Base-by-base conservation (phyloP, 2,329 filamentous ascomycete genomes). In the Colletotrichum godetiae region DNA sequence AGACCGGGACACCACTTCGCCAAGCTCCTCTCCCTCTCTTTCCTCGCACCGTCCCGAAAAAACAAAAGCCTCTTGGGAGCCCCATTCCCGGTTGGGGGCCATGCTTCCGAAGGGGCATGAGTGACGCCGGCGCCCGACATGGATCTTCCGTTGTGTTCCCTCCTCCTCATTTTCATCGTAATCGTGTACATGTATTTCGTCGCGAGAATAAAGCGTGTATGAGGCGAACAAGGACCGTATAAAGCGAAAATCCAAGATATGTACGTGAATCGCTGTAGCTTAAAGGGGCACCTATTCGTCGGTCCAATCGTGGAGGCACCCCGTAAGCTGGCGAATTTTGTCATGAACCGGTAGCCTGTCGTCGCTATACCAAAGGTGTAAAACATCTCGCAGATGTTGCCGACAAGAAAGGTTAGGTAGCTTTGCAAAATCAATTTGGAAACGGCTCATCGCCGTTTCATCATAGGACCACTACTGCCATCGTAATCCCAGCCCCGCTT, bases 401-500 rank as follows among this genome's bases (percentile, higher is more conserved):
- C 12, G 42, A 22, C 53, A 33, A n/a, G 11, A 24, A 24, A 58
- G 29, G 60, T 56, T 29, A 53, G 42, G 46, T 22, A 49, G 15
- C 27, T 58, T 70, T 59, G 42, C 55, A 29, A 52, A 13, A 58
- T 49, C 67, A 65, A 42, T 37, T 57, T 35, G 33, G 35, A 11
- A 70, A 46, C 57, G 35, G 24, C 59, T 73, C 67, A 76, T 72
- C 71, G 67, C 35, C 75, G 73, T 64, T 78, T 81, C 73, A 74
- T 75, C 69, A 79, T 76, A 33, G 81, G 76, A 61, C 77, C 77
- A 61, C 77, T 76, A 29, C 77, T 77, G 27, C 76, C 77, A 67
- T 89, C 87, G 76, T 88, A 90, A 75, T 91, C 90, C 90, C 90
- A 92, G 58, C 85, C 80, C 61, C 91, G 84, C 81, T 92, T 92